phyloP scores from a whole-genome alignment of 805 yeast species.

The Teunomyces atbi region DNA sequence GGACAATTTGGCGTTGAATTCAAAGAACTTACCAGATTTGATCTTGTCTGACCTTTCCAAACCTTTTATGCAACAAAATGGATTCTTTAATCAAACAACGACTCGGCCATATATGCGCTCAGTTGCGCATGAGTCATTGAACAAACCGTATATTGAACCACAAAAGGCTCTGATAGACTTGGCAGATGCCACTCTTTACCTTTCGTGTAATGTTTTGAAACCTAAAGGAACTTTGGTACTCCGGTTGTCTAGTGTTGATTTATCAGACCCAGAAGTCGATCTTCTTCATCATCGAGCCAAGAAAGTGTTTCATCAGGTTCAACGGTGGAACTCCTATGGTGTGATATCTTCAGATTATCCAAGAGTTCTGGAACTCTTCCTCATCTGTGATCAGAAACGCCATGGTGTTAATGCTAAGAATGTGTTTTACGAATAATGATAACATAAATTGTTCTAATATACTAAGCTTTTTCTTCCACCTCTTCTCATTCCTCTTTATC shows the following conservation, averaged over 20 bases:
- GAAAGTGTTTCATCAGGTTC: conserved; percentile 27
- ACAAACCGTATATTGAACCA: conserved; percentile 22
- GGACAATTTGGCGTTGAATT: conserved; percentile 8
- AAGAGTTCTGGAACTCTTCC: conserved; percentile 20
- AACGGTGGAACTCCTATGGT: conserved; percentile 14
- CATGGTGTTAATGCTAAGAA: conserved; percentile 10
- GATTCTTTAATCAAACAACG: conserved; percentile 37
- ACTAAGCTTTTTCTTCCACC: conserved; percentile 15
- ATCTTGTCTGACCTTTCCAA: conserved; percentile 34
- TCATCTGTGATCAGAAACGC: conserved; percentile 27
- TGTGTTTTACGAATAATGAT: conserved; percentile 4
- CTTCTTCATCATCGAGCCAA: conserved; percentile 22
- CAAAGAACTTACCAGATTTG: conserved; percentile 32
- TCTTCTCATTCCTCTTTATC: conserved; percentile 20
- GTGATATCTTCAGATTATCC: conserved; percentile 2
- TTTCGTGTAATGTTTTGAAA: conserved; percentile 27
- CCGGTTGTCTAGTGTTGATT: conserved; percentile 24
- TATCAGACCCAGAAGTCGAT: conserved; percentile 28
- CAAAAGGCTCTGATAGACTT: conserved; percentile 33
- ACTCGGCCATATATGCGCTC: conserved; percentile 34
- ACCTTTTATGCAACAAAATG: conserved; percentile 35
- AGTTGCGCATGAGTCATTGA: conserved; percentile 24
- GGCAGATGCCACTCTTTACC: conserved; percentile 39
- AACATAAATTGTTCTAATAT: conserved; percentile 4
- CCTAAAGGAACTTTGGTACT: conserved; percentile 32